A percentile compares a stretch with the other conserved stretches of the same genome.
Evolutionary conservation across 164 flowering plant genomes (phyloP).

Genomic region (Sextonia rubra): DNA sequence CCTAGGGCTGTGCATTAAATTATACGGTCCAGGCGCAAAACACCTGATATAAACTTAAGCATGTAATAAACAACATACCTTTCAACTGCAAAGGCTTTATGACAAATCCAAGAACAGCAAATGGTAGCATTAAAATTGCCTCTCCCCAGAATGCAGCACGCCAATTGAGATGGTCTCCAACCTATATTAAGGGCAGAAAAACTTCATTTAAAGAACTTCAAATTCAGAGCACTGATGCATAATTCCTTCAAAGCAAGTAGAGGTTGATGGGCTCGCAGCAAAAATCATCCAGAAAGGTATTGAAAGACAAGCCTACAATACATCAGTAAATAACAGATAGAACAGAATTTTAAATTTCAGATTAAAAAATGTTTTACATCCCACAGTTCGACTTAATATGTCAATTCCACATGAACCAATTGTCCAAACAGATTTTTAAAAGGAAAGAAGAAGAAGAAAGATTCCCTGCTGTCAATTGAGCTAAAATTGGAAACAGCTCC

Average conservation of each 20-base stretch:
- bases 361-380: too few relatives aligned
- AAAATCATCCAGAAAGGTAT: not conserved
- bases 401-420: too few relatives aligned
- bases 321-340: too few relatives aligned
- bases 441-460: too few relatives aligned
- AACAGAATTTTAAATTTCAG: too few relatives aligned
- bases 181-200: slow-evolving; percentile 32
- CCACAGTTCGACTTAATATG: too few relatives aligned
- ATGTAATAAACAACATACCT: slow-evolving; percentile 38
- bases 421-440: too few relatives aligned
- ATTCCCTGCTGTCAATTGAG: too few relatives aligned
- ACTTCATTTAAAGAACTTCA: slow-evolving; percentile 2
- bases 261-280: not conserved
- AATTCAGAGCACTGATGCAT: not conserved
- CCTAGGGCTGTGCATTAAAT: not conserved
- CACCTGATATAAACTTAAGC: not conserved
- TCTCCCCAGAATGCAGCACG: slow-evolving; percentile 80
- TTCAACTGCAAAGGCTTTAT: slow-evolving; percentile 86
- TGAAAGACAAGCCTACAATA: too few relatives aligned
- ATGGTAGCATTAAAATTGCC: slow-evolving; percentile 86
- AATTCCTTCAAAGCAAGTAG: not conserved
- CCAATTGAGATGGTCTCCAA: slow-evolving; percentile 64
- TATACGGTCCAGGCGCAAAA: too few relatives aligned
- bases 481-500: too few relatives aligned
- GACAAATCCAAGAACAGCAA: slow-evolving; percentile 79